These are phyloP conservation scores for Cucumis variabilis DNA, from an alignment of 331 rosid genomes.

Conservation along the genomic window DNA sequence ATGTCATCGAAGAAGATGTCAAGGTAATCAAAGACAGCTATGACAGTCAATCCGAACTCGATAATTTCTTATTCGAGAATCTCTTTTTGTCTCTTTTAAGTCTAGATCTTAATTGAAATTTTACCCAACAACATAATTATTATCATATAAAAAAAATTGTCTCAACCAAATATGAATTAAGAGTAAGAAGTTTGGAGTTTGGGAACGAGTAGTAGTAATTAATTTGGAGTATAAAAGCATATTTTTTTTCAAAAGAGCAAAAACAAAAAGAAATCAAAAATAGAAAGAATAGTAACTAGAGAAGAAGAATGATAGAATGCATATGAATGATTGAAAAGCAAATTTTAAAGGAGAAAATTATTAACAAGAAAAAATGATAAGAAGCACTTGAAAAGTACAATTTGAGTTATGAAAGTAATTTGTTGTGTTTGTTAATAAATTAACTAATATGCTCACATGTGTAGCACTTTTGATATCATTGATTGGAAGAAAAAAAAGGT, in stretches of 20 bases:
- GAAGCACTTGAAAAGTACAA: neutral
- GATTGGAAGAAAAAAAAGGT: no score
- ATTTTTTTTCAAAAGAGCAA: neutral
- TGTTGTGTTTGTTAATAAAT: neutral
- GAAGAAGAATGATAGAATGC: neutral
- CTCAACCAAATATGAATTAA: neutral
- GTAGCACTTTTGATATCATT: constrained; percentile 4
- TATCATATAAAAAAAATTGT: no score
- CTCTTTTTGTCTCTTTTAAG: no score
- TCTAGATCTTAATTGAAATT: no score
- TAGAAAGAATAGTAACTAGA: neutral
- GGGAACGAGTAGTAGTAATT: neutral
- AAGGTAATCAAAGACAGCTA: no score
- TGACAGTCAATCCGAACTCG: no score
- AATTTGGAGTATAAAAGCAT: neutral
- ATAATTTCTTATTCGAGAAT: no score
- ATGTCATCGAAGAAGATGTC: no score
- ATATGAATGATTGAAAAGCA: neutral
- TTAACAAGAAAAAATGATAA: neutral
- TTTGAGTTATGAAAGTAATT: neutral
- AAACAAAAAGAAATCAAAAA: neutral
- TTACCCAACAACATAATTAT: no score
- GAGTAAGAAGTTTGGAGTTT: neutral
- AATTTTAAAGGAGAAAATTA: neutral
- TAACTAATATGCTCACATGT: constrained; percentile 19